These are phyloP conservation scores for Solanum acaule DNA, from an alignment of 257 asterid genomes.

Conservation along the genomic window DNA sequence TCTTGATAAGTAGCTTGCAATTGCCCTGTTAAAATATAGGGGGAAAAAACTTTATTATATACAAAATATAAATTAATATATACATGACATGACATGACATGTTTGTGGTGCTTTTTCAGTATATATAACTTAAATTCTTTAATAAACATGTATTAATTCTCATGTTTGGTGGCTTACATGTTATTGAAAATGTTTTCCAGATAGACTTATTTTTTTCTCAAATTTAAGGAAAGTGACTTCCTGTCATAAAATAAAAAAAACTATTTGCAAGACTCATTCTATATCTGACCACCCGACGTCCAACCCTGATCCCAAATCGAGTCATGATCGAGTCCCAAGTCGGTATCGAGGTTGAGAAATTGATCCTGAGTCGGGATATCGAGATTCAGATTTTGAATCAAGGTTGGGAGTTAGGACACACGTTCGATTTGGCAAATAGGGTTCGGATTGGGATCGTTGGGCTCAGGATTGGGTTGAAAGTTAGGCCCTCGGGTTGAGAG, in stretches of 20 bases:
- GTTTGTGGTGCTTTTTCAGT: neutral
- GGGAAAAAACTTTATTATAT: neutral
- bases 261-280: too few species aligned
- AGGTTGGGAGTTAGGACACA: neutral
- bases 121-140: neutral
- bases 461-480: neutral
- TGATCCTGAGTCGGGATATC: too few species aligned
- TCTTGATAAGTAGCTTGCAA: constrained; percentile 60
- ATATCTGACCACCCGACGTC: too few species aligned
- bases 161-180: neutral
- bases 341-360: neutral
- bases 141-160: too few species aligned
- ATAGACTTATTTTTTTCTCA: too few species aligned
- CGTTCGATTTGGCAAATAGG: neutral
- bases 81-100: neutral
- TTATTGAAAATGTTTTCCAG: too few species aligned
- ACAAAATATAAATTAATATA: neutral
- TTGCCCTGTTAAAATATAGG: constrained; percentile 33
- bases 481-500: neutral
- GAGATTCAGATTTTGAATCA: too few species aligned
- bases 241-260: too few species aligned
- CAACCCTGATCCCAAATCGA: too few species aligned
- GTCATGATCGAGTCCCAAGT: neutral
- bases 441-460: neutral
- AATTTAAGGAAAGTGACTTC: neutral